Evolutionary conservation across 371 early-diverging fungal species (phyloP).

Genomic region (Mortierella sp.): DNA sequence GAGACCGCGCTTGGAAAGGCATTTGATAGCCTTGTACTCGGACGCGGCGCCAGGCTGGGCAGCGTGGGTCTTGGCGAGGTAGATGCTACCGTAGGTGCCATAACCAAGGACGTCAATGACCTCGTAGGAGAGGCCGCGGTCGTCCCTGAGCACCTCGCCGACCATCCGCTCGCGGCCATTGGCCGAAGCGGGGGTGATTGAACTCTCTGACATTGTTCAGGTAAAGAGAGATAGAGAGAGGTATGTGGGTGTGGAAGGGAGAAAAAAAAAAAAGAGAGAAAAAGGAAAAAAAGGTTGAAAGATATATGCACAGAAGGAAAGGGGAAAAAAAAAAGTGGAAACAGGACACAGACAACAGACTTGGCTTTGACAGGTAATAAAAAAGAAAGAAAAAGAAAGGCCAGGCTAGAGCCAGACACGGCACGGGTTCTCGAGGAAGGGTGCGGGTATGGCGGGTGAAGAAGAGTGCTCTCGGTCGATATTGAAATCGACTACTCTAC

Average conservation of each 20-base stretch:
- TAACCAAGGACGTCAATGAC: slow-evolving; percentile 59
- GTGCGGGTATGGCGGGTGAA: no score
- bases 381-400: no score
- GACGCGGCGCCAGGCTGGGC: slow-evolving; percentile 17
- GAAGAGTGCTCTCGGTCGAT: no score
- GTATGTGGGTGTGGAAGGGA: slow-evolving; percentile 2
- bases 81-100: slow-evolving; percentile 64
- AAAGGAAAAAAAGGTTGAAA: not conserved
- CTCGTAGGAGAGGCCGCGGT: not conserved
- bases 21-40: slow-evolving; percentile 70
- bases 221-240: slow-evolving; percentile 5
- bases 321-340: not conserved
- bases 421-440: no score
- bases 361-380: no score
- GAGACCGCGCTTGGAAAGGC: slow-evolving; percentile 67
- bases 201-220: slow-evolving; percentile 2
- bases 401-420: no score
- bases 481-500: no score
- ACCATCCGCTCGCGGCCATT: slow-evolving; percentile 53
- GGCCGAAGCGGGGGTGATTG: not conserved
- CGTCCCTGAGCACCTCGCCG: slow-evolving; percentile 12
- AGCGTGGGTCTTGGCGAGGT: slow-evolving; percentile 56
- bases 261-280: not conserved
- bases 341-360: no score
- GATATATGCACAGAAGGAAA: no score